Evolutionary conservation across 176 grass and related monocot genomes (phyloP), one percentile per base, ranked within the genome.

Genomic region (Ananas comosus): DNA sequence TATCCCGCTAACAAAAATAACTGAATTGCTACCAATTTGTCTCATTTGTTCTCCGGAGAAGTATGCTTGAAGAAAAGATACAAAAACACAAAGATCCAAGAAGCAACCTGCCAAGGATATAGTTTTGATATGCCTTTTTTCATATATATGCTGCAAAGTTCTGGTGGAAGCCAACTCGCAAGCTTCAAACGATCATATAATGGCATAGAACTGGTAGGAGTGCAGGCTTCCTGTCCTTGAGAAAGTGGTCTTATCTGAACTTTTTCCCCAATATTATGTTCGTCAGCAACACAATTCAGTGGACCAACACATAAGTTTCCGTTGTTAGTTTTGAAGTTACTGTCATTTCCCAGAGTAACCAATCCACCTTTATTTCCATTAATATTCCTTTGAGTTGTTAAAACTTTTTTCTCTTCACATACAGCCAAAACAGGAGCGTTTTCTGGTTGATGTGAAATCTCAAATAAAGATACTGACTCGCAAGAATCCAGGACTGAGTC

Each of bases 31-130:
- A 16, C 11, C 13, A 13, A 9, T 28, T 3, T 64, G 13, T 70
- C 3, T 51, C 19, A 54, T 22, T 77, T 59, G 65, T 80, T 69
- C 21, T 72, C 12, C 52, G 17, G 7, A 13, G 54, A 13, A n/a
- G 54, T 58, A 71, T 9, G 8, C 24, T 11, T 71, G 23, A 64
- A 75, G 48, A 73, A 71, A 51, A 78, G 29, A 48, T 69, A 74
- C 50, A 66, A 61, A 69, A 64, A 27, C 69, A 70, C 13, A 28
- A 72, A 64, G 17, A 12, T 64, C 64, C 19, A 29, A 78, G 58
- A 77, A 11, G 57, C 70, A 80, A 96, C 93, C 93, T 97, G 93
- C 93, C 93, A 97, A 63, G 89, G 84, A 73, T 92, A 97, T 77
- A 97, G 82, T 78, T 83, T 61, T 27, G 82, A 76, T 68, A 97